Evolutionary conservation across 225 moss, liverwort and hornwort genomes (phyloP).

Genomic region (Antitrichia curtipendula): DNA sequence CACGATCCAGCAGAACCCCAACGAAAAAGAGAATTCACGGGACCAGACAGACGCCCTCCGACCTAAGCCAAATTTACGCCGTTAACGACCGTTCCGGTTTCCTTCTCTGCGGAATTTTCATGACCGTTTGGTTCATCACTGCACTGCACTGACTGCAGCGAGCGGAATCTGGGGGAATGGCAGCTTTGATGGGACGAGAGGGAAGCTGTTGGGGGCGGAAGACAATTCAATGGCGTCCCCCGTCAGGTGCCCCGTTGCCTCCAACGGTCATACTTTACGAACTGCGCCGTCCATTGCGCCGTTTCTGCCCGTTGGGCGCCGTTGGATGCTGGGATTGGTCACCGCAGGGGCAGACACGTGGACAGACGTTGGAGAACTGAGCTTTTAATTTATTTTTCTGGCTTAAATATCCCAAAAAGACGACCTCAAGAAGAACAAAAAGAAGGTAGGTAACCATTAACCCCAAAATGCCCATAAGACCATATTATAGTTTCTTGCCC

Average conservation of each 20-base stretch:
- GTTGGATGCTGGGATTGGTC: neutral
- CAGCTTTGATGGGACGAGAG: neutral
- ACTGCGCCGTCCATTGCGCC: neutral
- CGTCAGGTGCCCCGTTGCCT: neutral
- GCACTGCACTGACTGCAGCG: neutral
- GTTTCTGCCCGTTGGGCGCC: neutral
- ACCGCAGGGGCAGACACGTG: neutral
- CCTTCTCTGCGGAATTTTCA: neutral
- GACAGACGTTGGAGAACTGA: neutral
- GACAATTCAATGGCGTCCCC: neutral
- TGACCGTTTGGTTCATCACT: constrained; percentile 8
- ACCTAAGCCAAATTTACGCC: neutral
- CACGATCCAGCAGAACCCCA: neutral
- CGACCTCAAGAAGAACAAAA: neutral
- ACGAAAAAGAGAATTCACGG: neutral
- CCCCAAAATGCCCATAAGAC: no score
- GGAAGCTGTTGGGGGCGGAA: neutral
- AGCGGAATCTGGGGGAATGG: neutral
- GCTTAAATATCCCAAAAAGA: neutral
- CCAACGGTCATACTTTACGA: constrained; percentile 2
- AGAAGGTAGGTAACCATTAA: no score
- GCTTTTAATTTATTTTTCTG: neutral
- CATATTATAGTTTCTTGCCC: neutral
- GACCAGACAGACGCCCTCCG: no score
- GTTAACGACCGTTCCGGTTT: constrained; percentile 2